Evolutionary conservation across 495 filamentous ascomycete species (phyloP), one percentile per base, ranked within the genome.

Genomic region (Corynascus novoguineensis): DNA sequence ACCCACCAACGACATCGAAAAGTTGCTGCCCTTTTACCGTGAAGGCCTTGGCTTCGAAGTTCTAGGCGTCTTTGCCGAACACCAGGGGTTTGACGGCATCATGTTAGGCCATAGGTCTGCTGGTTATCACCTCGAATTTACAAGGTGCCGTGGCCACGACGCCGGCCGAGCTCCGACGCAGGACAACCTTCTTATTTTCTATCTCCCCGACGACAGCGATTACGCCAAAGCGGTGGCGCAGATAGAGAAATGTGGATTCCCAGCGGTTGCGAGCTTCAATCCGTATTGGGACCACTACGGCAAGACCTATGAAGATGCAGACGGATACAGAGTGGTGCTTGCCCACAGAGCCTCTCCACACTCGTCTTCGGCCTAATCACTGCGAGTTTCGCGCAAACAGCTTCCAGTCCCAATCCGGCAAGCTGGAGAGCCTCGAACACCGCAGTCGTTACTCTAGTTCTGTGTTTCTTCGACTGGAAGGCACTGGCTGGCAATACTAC

Each of bases 71-170:
- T 70, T 71, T 35, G 44, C 40, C 17, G 60, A 66, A 27, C 67
- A 71, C 28, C 61, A 66, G 11, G 68, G 64, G 1, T 67, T 72
- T 37, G 66, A 68, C 31, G 68, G 70, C 6, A 51, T 73, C 14
- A 57, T 71, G 54, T 53, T 72, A 7, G 68, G 70, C 29, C 56
- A 60, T 49, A 53, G 46, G 12, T 50, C 57, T 1, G 52, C 55
- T 10, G 59, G 57, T 8, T 69, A 69, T 31, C 66, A 73, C 31
- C 56, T 71, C 12, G 70, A 73, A 48, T 73, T 71, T n/a, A 71
- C 70, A 0, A 47, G 50, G 7, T 48, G 60, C 15, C 40, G 17
- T 5, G 56, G 51, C n/a, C 66, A 71, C 45, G 59, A 57, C 9
- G 64, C 47, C 35, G 68, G 66, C 6, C 60, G 66, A 10, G 64